A percentile compares a stretch with the other conserved stretches of the same genome.
Conservation (phyloP, 306 rosid genomes). For the Pachyrhizus erosus region DNA sequence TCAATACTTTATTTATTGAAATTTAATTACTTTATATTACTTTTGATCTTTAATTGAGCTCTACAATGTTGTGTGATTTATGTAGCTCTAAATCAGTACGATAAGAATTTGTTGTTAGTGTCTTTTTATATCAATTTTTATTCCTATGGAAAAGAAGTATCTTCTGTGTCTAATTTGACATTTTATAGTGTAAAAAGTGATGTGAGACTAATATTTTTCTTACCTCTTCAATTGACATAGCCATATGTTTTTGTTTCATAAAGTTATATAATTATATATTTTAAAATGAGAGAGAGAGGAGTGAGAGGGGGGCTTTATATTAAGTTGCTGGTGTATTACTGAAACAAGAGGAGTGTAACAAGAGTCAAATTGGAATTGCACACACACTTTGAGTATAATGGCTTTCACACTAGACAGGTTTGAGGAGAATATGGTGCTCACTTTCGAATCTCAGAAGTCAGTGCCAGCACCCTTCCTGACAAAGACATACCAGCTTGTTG, state of each 20-base stretch:
- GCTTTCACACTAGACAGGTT: constrained; percentile 49
- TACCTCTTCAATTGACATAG: constrained; percentile 33
- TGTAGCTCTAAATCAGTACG: too few relatives aligned
- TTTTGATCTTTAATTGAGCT: too few relatives aligned
- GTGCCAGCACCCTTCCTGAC: constrained; percentile 69
- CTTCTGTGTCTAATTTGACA: not conserved
- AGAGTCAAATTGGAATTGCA: constrained; percentile 10
- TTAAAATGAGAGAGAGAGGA: constrained; percentile 16
- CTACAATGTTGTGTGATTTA: too few relatives aligned
- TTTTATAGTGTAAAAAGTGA: not conserved
- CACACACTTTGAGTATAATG: constrained; percentile 8
- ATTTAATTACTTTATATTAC: too few relatives aligned
- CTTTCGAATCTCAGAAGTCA: constrained; percentile 53
- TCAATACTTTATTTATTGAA: not conserved
- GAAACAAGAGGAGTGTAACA: constrained; percentile 2
- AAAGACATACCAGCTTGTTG: constrained; percentile 74
- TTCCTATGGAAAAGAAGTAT: too few relatives aligned
- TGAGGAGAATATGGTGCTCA: constrained; percentile 48
- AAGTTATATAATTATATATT: constrained; percentile 32
- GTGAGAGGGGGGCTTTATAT: constrained; percentile 21
- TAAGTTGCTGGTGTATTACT: not conserved
- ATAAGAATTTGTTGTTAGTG: too few relatives aligned
- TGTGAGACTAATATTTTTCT: not conserved
- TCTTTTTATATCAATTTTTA: not conserved
- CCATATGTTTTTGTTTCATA: constrained; percentile 49